Percentiles rank a stretch among this genome's conserved stretches.
Conservation (phyloP, 2,329 filamentous ascomycete species). For the Fusarium penzigii region DNA sequence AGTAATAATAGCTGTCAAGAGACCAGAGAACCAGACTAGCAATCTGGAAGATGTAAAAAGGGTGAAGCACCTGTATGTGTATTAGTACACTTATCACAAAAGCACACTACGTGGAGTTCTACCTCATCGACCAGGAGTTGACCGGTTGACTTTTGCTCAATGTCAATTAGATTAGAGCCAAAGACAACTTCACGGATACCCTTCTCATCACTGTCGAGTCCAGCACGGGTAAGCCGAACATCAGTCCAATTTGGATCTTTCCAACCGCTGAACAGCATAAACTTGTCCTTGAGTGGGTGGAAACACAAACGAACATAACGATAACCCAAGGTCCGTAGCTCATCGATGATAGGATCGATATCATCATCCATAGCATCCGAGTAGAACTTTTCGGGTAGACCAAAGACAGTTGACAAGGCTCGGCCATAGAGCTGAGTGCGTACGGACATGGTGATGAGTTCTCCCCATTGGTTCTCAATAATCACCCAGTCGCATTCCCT, state of each 20-base stretch:
- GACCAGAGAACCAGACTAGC: conserved; percentile 95
- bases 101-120: conserved; percentile 2
- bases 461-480: conserved; percentile 96
- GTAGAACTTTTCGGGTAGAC: conserved; percentile 61
- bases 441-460: conserved; percentile 78
- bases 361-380: conserved; percentile 58
- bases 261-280: conserved; percentile 85
- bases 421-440: conserved; percentile 54
- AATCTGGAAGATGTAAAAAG: conserved; percentile 97
- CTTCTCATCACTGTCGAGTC: conserved; percentile 87
- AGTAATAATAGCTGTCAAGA: conserved; percentile 95
- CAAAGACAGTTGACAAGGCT: conserved; percentile 65
- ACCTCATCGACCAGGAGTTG: conserved; percentile 90
- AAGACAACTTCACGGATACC: conserved; percentile 82
- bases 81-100: background rate
- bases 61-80: conserved; percentile 73
- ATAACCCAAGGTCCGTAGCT: conserved; percentile 82
- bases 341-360: conserved; percentile 71
- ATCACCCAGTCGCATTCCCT: conserved; percentile 86
- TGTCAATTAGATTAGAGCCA: conserved; percentile 87
- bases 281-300: conserved; percentile 86
- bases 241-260: conserved; percentile 90
- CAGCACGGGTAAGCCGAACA: conserved; percentile 70
- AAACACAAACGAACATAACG: conserved; percentile 93
- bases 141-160: conserved; percentile 81